Conservation (phyloP, 306 rosid genomes). For the Dryas drummondii region DNA sequence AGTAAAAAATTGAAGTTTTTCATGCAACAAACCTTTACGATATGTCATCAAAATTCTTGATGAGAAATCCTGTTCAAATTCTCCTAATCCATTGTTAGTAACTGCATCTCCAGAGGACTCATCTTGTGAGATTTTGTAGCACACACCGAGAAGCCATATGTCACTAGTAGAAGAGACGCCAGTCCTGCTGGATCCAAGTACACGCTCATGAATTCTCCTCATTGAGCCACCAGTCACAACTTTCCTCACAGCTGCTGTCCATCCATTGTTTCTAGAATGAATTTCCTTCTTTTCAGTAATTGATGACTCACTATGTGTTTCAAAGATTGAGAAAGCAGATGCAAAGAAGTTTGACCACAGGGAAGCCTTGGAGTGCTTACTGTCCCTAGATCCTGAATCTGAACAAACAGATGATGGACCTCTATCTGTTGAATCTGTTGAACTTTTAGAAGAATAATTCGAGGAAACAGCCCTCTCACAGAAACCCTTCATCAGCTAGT, state of each 20-base stretch:
- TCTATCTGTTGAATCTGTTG: slow-evolving; percentile 51
- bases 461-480: slow-evolving; percentile 57
- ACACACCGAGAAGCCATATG: slow-evolving; percentile 91
- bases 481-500: slow-evolving; percentile 67
- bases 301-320: slow-evolving; percentile 64
- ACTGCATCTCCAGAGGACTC: slow-evolving; percentile 51
- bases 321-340: slow-evolving; percentile 70
- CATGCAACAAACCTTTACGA: slow-evolving; percentile 70
- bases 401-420: slow-evolving; percentile 46
- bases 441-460: slow-evolving; percentile 54
- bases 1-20: neutral
- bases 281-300: slow-evolving; percentile 68
- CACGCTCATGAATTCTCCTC: slow-evolving; percentile 84
- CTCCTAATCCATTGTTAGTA: slow-evolving; percentile 45
- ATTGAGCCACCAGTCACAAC: slow-evolving; percentile 68
- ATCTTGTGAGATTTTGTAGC: slow-evolving; percentile 57
- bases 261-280: slow-evolving; percentile 62
- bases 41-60: slow-evolving; percentile 88
- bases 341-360: slow-evolving; percentile 78
- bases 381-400: slow-evolving; percentile 50
- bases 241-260: slow-evolving; percentile 80
- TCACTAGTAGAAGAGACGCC: slow-evolving; percentile 77
- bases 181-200: slow-evolving; percentile 66
- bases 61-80: slow-evolving; percentile 69
- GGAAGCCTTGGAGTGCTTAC: slow-evolving; percentile 61